phyloP scores from a whole-genome alignment of 441 rosid genomes.

The Jatropha multifida region DNA sequence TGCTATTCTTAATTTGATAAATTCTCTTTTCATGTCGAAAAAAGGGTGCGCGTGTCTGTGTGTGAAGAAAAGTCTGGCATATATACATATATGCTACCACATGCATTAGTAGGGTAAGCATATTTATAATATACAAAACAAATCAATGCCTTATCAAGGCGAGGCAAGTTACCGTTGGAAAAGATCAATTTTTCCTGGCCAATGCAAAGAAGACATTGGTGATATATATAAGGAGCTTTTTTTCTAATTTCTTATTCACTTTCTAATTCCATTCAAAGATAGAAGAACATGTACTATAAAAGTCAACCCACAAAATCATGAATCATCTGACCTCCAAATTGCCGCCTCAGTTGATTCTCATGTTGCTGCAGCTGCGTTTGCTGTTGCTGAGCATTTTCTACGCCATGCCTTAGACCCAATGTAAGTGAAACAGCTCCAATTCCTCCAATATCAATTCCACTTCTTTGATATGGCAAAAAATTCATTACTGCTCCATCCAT shows the following conservation, averaged over 20 bases:
- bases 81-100: not conserved
- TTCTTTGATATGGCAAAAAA: slow-evolving; percentile 43
- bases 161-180: not conserved
- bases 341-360: slow-evolving; percentile 40
- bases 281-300: not conserved
- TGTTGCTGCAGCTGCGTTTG: slow-evolving; percentile 34
- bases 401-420: slow-evolving; percentile 54
- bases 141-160: not conserved
- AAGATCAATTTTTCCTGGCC: slow-evolving; percentile 5
- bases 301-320: slow-evolving; percentile 54
- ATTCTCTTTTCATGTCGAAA: no score
- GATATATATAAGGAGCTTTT: not conserved
- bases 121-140: not conserved
- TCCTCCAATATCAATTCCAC: slow-evolving; percentile 39
- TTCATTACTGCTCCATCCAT: slow-evolving; percentile 43
- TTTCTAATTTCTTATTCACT: not conserved
- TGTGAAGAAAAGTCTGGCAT: no score
- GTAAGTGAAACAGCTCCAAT: slow-evolving; percentile 57
- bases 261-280: not conserved
- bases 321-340: slow-evolving; percentile 50
- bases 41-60: no score
- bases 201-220: slow-evolving; percentile 20
- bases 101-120: not conserved
- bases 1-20: no score
- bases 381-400: slow-evolving; percentile 43